Base-by-base conservation (phyloP, 2,329 filamentous ascomycete genomes). In the Fusarium lyarnte region DNA sequence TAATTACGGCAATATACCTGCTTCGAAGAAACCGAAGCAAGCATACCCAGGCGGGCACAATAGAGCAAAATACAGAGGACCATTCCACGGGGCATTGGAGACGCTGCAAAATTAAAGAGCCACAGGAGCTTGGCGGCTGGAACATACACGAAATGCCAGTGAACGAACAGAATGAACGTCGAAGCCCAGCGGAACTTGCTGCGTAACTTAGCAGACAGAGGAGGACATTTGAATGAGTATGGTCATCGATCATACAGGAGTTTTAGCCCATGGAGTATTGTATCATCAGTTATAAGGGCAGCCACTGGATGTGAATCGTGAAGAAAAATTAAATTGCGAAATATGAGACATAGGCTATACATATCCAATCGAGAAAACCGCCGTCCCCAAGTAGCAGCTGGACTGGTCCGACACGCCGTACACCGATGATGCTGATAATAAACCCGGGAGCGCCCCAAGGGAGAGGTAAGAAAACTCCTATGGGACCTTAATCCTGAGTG, bases 1-100 rank as follows among this genome's bases (percentile, higher is more conserved):
- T 54, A 14, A 43, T 69, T 4, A 25, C n/a, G 1, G 59, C 58
- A 17, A 69, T 67, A 11, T 67, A 51, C 10, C 23, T 73, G n/a
- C 51, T 71, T 11, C 38, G 58, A n/a, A 49, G 49, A 19, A 73
- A 58, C 14, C 47, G 62, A 7, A 38, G 23, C 12, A 62, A n/a
- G 33, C 39, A 35, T 19, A 10, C 14, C 3, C 10, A 35, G n/a
- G 8, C 29, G 9, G 21, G 19, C 4, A 29, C 9, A 16, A 11
- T 29, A 46, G 51, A 54, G 9, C 25, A 60, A 3, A 16, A 55
- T 36, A 36, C 25, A 11, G 8, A 23, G 3, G 49, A 59, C 21
- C 3, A 19, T 19, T 23, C 23, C 7, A 11, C 8, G 4, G 21
- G 9, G 12, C 3, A 17, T 31, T 53, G 54, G 58, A 27, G n/a